phyloP scores from a whole-genome alignment of 1,284 basidiomycete species.

The Irpex sp. region DNA sequence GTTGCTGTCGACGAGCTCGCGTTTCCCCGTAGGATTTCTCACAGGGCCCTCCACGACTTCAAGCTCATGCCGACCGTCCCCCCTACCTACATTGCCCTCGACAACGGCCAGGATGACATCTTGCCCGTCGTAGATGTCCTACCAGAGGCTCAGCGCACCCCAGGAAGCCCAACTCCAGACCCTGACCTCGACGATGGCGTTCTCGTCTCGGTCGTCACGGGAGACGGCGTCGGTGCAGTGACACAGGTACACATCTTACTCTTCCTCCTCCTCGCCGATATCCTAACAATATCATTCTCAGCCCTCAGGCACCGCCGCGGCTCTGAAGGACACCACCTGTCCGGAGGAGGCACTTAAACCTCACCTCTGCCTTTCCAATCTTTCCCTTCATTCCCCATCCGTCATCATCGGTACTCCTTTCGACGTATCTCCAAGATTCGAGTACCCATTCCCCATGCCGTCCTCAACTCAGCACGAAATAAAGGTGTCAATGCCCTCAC shows the following conservation, averaged over 20 bases:
- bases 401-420: slow-evolving; percentile 32
- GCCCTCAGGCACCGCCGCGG: neutral
- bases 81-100: slow-evolving; percentile 11
- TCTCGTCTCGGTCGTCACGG: slow-evolving; percentile 20
- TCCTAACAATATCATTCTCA: neutral
- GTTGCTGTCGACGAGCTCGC: neutral
- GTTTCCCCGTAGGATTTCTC: neutral
- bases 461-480: slow-evolving; percentile 6
- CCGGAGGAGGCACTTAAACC: slow-evolving; percentile 17
- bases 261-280: neutral
- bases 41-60: neutral
- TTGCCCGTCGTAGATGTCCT: slow-evolving; percentile 1
- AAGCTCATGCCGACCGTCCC: slow-evolving; percentile 21
- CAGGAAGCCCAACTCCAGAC: slow-evolving; percentile 23
- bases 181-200: slow-evolving; percentile 25
- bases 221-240: slow-evolving; percentile 17
- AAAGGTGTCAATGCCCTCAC: slow-evolving; percentile 7
- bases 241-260: slow-evolving; percentile 12
- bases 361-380: slow-evolving; percentile 20
- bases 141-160: slow-evolving; percentile 1
- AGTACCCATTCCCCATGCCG: slow-evolving; percentile 29
- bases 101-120: slow-evolving; percentile 2
- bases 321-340: neutral
- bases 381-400: slow-evolving; percentile 30
- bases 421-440: slow-evolving; percentile 30